phyloP scores from a whole-genome alignment of 805 yeast species.

The Saccharomycopsis fibuligera region DNA sequence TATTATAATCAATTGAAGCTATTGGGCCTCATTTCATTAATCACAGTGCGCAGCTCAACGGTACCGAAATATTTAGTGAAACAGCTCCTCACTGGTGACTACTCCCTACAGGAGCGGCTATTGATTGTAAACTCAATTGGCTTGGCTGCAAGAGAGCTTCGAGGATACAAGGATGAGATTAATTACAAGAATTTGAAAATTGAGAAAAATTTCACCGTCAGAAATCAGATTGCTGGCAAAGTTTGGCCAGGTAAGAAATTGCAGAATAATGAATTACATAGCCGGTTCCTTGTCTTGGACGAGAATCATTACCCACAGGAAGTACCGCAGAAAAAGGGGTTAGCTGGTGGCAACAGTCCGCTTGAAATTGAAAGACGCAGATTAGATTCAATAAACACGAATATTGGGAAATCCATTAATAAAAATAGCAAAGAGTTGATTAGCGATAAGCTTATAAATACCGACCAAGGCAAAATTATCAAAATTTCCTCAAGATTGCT shows the following conservation, averaged over 20 bases:
- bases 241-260: conserved; percentile 9
- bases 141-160: conserved; percentile 64
- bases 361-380: conserved; percentile 11
- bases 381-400: conserved; percentile 8
- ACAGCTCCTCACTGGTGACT: conserved; percentile 58
- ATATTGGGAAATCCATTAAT: conserved; percentile 4
- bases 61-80: conserved; percentile 16
- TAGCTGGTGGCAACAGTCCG: background rate
- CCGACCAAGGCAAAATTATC: conserved; percentile 13
- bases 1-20: conserved; percentile 15
- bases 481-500: conserved; percentile 17
- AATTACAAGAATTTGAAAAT: conserved; percentile 11
- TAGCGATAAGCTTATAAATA: background rate
- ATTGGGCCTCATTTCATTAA: conserved; percentile 9
- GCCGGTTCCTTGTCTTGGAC: conserved; percentile 8
- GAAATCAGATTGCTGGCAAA: background rate
- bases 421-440: conserved; percentile 5
- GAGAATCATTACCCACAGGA: no score
- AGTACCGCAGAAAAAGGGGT: no score
- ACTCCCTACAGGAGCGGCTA: conserved; percentile 74
- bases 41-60: conserved; percentile 2
- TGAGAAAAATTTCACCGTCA: conserved; percentile 5
- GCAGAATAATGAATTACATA: background rate
- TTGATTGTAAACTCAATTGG: conserved; percentile 61
- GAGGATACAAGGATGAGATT: conserved; percentile 49